Conservation (phyloP, 495 filamentous ascomycete species). For the Penicillium taxi region DNA sequence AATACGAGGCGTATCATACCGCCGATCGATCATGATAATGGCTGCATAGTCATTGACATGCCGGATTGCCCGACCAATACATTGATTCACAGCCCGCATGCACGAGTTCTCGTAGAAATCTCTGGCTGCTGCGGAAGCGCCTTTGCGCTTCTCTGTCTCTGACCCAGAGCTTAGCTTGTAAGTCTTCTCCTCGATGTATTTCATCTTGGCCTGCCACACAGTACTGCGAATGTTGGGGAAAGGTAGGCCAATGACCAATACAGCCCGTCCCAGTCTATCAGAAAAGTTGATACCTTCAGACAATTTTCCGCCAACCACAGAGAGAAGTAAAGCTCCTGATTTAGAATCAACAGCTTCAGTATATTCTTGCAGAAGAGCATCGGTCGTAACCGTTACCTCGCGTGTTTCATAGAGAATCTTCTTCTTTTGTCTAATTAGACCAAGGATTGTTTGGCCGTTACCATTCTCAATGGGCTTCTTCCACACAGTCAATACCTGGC, state of each 20-base stretch:
- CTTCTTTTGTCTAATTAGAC: slow-evolving; percentile 50
- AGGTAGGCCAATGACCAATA: slow-evolving; percentile 82
- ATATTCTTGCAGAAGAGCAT: slow-evolving; percentile 66
- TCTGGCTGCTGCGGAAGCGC: slow-evolving; percentile 56
- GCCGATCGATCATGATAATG: slow-evolving; percentile 74
- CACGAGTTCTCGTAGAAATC: slow-evolving; percentile 94
- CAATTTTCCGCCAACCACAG: slow-evolving; percentile 90
- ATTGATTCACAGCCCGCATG: slow-evolving; percentile 96
- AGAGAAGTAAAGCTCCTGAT: slow-evolving; percentile 75
- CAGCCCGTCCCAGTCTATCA: slow-evolving; percentile 78
- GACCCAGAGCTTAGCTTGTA: slow-evolving; percentile 31
- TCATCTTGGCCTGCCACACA: slow-evolving; percentile 86
- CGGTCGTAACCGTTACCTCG: slow-evolving; percentile 41
- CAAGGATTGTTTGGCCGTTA: slow-evolving; percentile 22
- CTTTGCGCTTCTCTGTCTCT: slow-evolving; percentile 26
- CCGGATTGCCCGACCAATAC: slow-evolving; percentile 84
- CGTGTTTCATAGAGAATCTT: slow-evolving; percentile 57
- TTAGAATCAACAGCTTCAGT: slow-evolving; percentile 55
- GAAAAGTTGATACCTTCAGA: slow-evolving; percentile 98
- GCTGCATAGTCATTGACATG: slow-evolving; percentile 84
- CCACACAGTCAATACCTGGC: slow-evolving; percentile 64
- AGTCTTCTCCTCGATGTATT: slow-evolving; percentile 72
- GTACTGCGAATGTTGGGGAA: slow-evolving; percentile 87
- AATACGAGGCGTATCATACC: slow-evolving; percentile 64
- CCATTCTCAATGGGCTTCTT: slow-evolving; percentile 32